Evolutionary conservation across 306 rosid species (phyloP), one percentile per base, ranked within the genome.

Genomic region (Quercus berberidifolia): DNA sequence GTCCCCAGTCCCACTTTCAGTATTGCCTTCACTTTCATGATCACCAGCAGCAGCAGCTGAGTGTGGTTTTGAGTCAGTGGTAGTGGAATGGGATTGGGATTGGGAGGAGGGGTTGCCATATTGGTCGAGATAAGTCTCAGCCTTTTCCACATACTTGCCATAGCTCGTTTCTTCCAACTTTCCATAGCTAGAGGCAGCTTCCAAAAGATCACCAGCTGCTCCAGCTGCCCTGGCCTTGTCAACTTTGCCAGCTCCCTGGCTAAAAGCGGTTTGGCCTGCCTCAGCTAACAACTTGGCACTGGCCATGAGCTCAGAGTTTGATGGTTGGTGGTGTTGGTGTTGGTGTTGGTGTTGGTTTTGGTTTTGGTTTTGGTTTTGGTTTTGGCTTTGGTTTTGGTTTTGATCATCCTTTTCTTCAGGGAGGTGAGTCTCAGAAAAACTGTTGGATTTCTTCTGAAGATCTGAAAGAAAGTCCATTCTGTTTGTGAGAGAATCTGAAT

Each of bases 201-300:
- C 81, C 8, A 85, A 80, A 43, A 81, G 70, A 57, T 74, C 65
- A 1, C 28, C 38, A 3, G 83, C 78, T 2, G 85, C 85, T 3
- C 41, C 82, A 0, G 83, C 82, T 7, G 73, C 35, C 59, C 72
- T 75, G 58, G 9, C 78, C 69, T 81, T 85, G 69, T 85, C 88
- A 15, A 81, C 69, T 33, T 74, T 60, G 25, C 60, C 78, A 5
- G 71, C 31, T 12, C 70, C 78, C 21, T 79, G 23, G 23, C 54
- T 7, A 25, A n/a, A 0, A 4, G 72, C 0, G 25, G 25, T 7
- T 19, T 68, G 72, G 2, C 69, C 83, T 13, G 81, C 83, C 10
- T 55, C 77, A 0, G 80, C 81, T 67, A 85, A 17, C 67, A 62
- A 8, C 78, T 85, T 85, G n/a, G 78, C 88, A 72, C 83, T 78